Conservation (phyloP, 805 yeast genomes). For the Pichia deserticola region DNA sequence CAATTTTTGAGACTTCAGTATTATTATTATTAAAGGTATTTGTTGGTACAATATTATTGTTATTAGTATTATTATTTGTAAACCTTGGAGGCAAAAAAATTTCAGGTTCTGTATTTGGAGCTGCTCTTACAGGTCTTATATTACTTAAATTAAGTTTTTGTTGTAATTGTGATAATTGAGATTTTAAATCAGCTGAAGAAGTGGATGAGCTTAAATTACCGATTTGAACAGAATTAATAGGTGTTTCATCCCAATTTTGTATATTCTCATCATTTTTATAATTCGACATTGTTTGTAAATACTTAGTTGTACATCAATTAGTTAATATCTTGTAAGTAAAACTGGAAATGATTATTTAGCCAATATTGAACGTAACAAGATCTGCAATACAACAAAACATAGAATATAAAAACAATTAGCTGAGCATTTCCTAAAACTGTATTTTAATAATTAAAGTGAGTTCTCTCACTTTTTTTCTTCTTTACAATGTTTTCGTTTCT, state of each 20-base stretch:
- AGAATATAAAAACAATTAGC: no score
- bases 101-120: conserved; percentile 11
- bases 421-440: no score
- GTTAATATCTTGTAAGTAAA: no score
- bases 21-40: not conserved
- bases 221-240: not conserved
- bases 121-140: conserved; percentile 3
- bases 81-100: conserved; percentile 17
- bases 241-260: conserved; percentile 7
- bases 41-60: not conserved
- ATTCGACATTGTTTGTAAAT: not conserved
- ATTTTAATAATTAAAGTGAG: no score
- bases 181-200: conserved; percentile 30
- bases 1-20: not conserved
- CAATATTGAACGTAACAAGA: no score
- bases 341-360: no score
- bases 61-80: not conserved
- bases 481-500: no score
- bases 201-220: conserved; percentile 1
- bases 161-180: conserved; percentile 38
- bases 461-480: no score
- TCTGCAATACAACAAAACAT: no score
- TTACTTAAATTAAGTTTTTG: conserved; percentile 15
- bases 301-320: no score
- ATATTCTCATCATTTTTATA: not conserved